A percentile compares a stretch with the other conserved stretches of the same genome.
These are phyloP conservation scores for Helotiales sp. DNA, from an alignment of 2,329 filamentous ascomycete species.

Conservation along the genomic window DNA sequence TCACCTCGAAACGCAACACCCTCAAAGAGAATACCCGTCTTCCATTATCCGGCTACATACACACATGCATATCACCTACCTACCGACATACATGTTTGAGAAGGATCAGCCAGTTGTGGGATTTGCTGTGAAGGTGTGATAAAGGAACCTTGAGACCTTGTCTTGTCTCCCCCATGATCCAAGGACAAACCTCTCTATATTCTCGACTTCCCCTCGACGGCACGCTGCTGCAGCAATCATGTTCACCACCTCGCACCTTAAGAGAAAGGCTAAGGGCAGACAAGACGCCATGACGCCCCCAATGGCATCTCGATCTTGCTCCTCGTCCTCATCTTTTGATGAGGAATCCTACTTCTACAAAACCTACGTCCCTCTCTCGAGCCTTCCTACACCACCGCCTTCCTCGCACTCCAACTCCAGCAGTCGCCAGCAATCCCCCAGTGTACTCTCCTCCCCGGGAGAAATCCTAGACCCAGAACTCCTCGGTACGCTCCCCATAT, in stretches of 20 bases:
- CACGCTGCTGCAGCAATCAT: conserved; percentile 10
- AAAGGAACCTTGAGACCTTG: background rate
- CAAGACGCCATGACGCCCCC: conserved; percentile 32
- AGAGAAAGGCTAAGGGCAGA: conserved; percentile 30
- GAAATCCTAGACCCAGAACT: conserved; percentile 39
- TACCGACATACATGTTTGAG: conserved; percentile 1
- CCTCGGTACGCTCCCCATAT: conserved; percentile 35
- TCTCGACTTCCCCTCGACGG: conserved; percentile 3
- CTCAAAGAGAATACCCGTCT: conserved; percentile 1
- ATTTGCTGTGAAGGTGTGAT: background rate
- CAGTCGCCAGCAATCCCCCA: conserved; percentile 28
- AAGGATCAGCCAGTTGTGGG: background rate
- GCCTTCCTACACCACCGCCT: conserved; percentile 68
- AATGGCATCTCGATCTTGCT: conserved; percentile 35
- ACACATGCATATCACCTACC: background rate
- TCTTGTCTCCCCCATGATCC: background rate
- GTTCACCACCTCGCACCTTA: conserved; percentile 25
- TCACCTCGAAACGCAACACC: background rate
- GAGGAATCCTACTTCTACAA: conserved; percentile 58
- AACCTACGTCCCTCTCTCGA: conserved; percentile 70
- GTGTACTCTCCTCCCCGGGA: conserved; percentile 27
- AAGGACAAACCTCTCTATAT: conserved; percentile 7
- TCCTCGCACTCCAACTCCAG: conserved; percentile 45
- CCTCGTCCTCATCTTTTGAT: conserved; percentile 45
- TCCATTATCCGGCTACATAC: background rate